Evolutionary conservation across 306 rosid species (phyloP).

Genomic region (Fragaria vesca): DNA sequence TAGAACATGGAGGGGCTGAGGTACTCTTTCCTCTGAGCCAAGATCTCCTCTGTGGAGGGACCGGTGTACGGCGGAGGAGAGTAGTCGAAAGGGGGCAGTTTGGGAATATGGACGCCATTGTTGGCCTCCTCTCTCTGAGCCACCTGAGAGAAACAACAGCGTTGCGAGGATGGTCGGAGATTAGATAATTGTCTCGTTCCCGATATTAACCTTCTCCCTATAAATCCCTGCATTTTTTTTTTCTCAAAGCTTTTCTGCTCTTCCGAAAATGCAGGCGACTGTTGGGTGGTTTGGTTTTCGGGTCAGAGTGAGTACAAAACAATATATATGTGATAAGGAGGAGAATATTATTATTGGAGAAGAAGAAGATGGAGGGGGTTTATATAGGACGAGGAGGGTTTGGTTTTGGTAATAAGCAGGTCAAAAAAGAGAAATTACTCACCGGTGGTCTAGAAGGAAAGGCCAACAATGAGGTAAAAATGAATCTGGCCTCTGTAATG

Average conservation of each 20-base stretch:
- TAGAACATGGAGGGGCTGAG: conserved; percentile 80
- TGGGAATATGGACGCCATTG: conserved; percentile 19
- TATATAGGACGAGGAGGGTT: conserved; percentile 27
- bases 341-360: neutral
- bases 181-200: neutral
- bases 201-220: conserved; percentile 29
- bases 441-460: neutral
- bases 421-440: neutral
- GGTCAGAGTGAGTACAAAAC: neutral
- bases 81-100: conserved; percentile 68
- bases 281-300: neutral
- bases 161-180: neutral
- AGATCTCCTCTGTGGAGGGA: conserved; percentile 57
- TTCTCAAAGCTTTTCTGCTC: neutral
- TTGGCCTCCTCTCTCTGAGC: conserved; percentile 28
- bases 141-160: conserved; percentile 44
- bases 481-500: neutral
- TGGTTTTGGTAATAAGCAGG: neutral
- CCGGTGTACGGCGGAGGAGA: conserved; percentile 71
- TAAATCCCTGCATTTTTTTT: conserved; percentile 52
- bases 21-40: conserved; percentile 69
- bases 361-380: conserved; percentile 7
- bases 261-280: conserved; percentile 27
- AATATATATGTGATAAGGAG: neutral
- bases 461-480: neutral